Conservation (phyloP, 257 asterid genomes). For the Capsicum rhomboideum region DNA sequence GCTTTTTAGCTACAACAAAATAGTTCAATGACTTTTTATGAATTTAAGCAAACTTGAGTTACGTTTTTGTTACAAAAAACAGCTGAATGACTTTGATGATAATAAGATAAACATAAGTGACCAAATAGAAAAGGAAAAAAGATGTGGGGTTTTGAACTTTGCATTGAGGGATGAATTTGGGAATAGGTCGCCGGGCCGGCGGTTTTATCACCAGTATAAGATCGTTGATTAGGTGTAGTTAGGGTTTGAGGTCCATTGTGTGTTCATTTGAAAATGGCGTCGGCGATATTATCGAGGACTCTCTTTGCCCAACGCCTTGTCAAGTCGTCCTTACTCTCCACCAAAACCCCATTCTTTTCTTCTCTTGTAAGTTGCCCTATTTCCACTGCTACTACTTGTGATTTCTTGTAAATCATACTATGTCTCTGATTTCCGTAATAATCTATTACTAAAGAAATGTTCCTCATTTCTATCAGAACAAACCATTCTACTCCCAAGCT, state of each 20-base stretch:
- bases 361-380: slow-evolving; percentile 46
- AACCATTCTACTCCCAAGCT: slow-evolving; percentile 14
- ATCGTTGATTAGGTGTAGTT: neutral
- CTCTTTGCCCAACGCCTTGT: slow-evolving; percentile 47
- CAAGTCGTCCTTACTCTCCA: slow-evolving; percentile 2
- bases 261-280: slow-evolving; percentile 38
- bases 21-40: neutral
- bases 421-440: too few relatives aligned
- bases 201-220: neutral
- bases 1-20: too few relatives aligned
- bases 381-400: neutral
- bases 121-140: neutral
- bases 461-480: slow-evolving; percentile 30
- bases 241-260: neutral
- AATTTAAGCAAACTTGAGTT: neutral
- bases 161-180: neutral
- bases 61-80: neutral
- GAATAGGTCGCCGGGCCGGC: neutral
- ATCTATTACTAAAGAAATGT: neutral
- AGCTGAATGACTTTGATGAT: neutral
- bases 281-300: slow-evolving; percentile 50
- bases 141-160: neutral
- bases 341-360: slow-evolving; percentile 23
- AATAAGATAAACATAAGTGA: neutral
- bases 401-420: too few relatives aligned